Percentiles rank a stretch among this genome's conserved stretches.
phyloP scores from a whole-genome alignment of 345 rosid species.

The Acer negundo region DNA sequence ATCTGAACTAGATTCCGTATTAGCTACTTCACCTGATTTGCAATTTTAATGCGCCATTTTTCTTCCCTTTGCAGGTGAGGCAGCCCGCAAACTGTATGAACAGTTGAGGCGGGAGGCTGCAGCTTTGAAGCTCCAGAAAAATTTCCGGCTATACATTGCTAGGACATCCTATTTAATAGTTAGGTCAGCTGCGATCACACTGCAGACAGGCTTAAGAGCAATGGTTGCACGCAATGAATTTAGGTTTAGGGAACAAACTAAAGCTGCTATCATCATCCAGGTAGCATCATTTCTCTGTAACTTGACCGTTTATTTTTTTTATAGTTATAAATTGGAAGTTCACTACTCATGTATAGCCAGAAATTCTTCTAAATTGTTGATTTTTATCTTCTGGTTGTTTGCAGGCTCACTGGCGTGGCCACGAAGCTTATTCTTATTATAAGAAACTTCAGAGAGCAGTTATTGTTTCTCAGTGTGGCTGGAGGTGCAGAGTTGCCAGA shows the following conservation, averaged over 20 bases:
- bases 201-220: conserved; percentile 88
- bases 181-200: conserved; percentile 55
- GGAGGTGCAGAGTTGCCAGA: conserved; percentile 96
- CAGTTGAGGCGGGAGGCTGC: conserved; percentile 70
- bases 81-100: conserved; percentile 60
- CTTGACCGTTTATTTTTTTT: conserved; percentile 1
- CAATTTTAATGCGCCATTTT: neutral
- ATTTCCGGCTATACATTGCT: conserved; percentile 57
- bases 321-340: conserved; percentile 10
- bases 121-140: conserved; percentile 82
- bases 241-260: conserved; percentile 75
- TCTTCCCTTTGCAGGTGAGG: conserved; percentile 44
- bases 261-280: conserved; percentile 78
- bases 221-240: conserved; percentile 90
- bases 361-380: conserved; percentile 1
- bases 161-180: conserved; percentile 51
- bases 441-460: conserved; percentile 87
- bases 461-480: conserved; percentile 83
- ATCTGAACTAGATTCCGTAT: neutral
- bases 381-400: conserved; percentile 26
- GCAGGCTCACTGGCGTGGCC: conserved; percentile 75
- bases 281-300: conserved; percentile 30
- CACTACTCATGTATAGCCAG: conserved; percentile 7
- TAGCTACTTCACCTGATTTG: neutral
- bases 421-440: conserved; percentile 64